phyloP scores from a whole-genome alignment of 306 rosid genomes.

The Carpinus fangiana region DNA sequence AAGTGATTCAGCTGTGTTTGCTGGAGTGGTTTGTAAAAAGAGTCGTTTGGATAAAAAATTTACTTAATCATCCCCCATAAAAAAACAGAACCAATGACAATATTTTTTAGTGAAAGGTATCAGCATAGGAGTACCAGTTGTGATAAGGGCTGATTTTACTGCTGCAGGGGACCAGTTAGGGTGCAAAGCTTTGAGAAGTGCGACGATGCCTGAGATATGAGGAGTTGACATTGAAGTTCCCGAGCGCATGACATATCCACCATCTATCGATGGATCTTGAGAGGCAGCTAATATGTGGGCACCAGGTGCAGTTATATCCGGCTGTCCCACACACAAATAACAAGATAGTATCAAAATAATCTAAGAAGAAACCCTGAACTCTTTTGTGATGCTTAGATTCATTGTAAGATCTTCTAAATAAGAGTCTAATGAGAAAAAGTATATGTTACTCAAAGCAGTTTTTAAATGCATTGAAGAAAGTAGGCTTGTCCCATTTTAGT shows the following conservation, averaged over 20 bases:
- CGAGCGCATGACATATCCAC: conserved; percentile 25
- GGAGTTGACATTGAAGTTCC: conserved; percentile 69
- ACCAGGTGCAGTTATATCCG: conserved; percentile 62
- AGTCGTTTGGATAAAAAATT: no score
- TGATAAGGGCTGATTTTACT: conserved; percentile 51
- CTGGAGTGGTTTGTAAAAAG: no score
- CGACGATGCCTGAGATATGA: conserved; percentile 50
- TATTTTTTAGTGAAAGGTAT: neutral
- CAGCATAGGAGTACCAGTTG: conserved; percentile 38
- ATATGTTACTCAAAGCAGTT: neutral
- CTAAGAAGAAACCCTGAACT: neutral
- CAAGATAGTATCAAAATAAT: neutral
- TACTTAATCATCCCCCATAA: no score
- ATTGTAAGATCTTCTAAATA: no score
- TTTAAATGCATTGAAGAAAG: neutral
- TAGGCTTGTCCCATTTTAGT: neutral
- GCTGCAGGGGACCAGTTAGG: conserved; percentile 61
- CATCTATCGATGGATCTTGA: conserved; percentile 2
- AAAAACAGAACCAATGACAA: neutral
- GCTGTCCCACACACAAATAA: conserved; percentile 31
- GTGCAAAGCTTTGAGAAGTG: conserved; percentile 46
- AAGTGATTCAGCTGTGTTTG: no score
- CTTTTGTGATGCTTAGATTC: neutral
- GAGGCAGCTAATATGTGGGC: conserved; percentile 38
- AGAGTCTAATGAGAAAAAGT: neutral